Evolutionary conservation across 75 land plant genomes (phyloP).

Genomic region (Picea glauca): DNA sequence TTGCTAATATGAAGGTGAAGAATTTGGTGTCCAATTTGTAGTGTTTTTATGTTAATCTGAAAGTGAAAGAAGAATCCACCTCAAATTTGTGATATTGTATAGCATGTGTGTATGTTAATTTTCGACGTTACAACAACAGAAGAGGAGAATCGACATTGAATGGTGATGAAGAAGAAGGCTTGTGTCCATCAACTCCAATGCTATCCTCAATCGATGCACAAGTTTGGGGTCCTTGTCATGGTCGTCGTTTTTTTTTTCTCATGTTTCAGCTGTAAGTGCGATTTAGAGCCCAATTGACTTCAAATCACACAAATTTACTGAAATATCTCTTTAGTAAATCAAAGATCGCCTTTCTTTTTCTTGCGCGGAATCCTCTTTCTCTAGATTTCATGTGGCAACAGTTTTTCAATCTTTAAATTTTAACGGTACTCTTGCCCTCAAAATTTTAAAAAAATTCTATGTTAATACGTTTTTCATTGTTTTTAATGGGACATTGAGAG

Average conservation of each 20-base stretch:
- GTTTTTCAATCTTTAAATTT: conserved; percentile 41
- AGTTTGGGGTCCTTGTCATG: neutral
- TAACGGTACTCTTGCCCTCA: neutral
- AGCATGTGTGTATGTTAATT: too few species aligned
- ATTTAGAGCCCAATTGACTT: neutral
- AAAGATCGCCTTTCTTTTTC: conserved; percentile 82
- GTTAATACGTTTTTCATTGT: too few species aligned
- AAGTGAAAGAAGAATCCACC: too few species aligned
- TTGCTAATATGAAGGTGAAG: too few species aligned
- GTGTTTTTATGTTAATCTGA: too few species aligned
- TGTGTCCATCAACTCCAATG: neutral
- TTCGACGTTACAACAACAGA: neutral
- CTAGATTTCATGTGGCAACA: conserved; percentile 87
- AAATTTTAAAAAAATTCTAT: too few species aligned
- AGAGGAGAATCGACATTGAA: neutral
- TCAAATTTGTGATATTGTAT: too few species aligned
- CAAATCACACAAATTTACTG: neutral
- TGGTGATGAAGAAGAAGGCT: neutral
- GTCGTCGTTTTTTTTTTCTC: neutral
- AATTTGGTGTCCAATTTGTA: too few species aligned
- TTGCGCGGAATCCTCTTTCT: conserved; percentile 63
- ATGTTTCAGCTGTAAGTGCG: neutral
- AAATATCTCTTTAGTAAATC: conserved; percentile 13
- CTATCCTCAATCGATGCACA: neutral
- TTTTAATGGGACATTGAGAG: too few species aligned